These are phyloP conservation scores for Boletus fagicola DNA, from an alignment of 768 basidiomycete species.

Conservation along the genomic window DNA sequence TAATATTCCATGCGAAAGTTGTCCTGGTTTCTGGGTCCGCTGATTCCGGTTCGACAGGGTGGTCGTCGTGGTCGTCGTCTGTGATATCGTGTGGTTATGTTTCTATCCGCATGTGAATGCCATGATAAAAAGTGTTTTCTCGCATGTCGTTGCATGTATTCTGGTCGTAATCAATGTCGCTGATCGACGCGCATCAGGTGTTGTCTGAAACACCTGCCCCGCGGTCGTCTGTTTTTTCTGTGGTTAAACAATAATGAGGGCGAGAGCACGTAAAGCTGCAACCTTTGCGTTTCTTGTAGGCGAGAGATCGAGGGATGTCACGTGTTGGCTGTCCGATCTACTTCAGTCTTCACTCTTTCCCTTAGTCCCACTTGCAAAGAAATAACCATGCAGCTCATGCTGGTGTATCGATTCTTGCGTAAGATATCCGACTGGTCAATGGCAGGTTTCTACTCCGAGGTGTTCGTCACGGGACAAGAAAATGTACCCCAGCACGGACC, in stretches of 20 bases:
- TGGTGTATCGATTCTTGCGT: constrained; percentile 59
- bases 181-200: constrained; percentile 84
- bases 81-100: constrained; percentile 35
- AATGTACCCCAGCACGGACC: constrained; percentile 44
- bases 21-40: background rate
- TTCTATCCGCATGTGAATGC: constrained; percentile 11
- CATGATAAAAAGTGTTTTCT: constrained; percentile 26
- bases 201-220: constrained; percentile 59
- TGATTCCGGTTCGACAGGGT: constrained; percentile 53
- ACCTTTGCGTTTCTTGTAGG: background rate
- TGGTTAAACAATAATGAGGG: background rate
- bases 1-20: constrained; percentile 31
- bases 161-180: constrained; percentile 56
- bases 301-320: background rate
- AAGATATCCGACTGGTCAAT: constrained; percentile 62
- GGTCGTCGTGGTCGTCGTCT: constrained; percentile 99
- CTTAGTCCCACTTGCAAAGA: background rate
- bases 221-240: constrained; percentile 54
- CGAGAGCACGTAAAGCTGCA: background rate
- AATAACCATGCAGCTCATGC: constrained; percentile 44
- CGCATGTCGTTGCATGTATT: constrained; percentile 36
- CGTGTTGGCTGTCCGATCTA: too few species aligned
- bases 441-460: constrained; percentile 58
- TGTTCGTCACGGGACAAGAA: constrained; percentile 54
- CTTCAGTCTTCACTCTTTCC: too few species aligned